Evolutionary conservation across 129 eudicot species (phyloP).

Genomic region (Flaveria trinervia): DNA sequence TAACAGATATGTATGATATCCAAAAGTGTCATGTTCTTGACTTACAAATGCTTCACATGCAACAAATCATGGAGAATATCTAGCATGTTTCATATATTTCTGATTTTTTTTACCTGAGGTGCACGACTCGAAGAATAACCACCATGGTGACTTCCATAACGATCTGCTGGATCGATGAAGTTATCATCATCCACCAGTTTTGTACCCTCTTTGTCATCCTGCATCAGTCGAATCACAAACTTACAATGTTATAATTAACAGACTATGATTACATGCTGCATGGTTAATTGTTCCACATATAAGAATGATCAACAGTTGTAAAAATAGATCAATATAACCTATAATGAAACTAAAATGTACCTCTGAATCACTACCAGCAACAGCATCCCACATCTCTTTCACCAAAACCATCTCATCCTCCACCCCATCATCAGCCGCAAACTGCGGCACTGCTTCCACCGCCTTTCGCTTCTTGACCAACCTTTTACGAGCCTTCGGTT

Average conservation of each 20-base stretch:
- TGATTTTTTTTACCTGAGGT: slow-evolving; percentile 57
- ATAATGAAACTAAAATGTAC: slow-evolving; percentile 24
- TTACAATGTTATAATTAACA: too few relatives aligned
- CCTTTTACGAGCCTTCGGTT: slow-evolving; percentile 64
- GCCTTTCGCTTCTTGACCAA: slow-evolving; percentile 60
- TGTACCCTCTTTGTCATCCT: slow-evolving; percentile 84
- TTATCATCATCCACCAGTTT: slow-evolving; percentile 78
- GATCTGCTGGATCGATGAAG: slow-evolving; percentile 84
- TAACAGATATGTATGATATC: slow-evolving; percentile 15
- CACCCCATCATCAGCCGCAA: slow-evolving; percentile 42
- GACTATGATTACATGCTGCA: too few relatives aligned
- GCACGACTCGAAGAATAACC: slow-evolving; percentile 75
- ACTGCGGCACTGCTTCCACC: slow-evolving; percentile 37
- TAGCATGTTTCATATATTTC: neutral
- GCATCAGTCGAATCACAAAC: slow-evolving; percentile 3
- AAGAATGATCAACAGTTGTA: too few relatives aligned
- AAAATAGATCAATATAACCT: too few relatives aligned
- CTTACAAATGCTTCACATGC: neutral
- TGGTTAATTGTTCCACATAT: too few relatives aligned
- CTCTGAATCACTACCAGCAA: slow-evolving; percentile 90
- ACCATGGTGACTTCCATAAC: slow-evolving; percentile 66
- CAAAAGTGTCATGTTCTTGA: neutral
- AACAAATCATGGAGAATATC: neutral
- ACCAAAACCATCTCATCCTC: slow-evolving; percentile 48
- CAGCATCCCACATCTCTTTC: slow-evolving; percentile 95